Evolutionary conservation across 495 filamentous ascomycete genomes (phyloP).

Genomic region (Pseudotulostoma volvatum): DNA sequence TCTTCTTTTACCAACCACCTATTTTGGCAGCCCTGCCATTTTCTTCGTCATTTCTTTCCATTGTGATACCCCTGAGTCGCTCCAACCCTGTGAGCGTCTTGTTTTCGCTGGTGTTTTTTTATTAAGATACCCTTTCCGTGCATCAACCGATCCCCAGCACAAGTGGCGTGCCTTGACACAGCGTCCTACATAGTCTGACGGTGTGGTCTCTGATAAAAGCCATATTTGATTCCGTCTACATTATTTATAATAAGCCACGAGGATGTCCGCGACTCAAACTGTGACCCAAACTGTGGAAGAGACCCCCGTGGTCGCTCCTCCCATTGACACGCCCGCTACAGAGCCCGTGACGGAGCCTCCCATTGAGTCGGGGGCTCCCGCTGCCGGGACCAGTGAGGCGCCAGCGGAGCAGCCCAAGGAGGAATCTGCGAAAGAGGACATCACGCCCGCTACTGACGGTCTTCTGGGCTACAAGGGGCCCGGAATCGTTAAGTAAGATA

Average conservation of each 20-base stretch:
- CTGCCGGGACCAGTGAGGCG: slow-evolving; percentile 27
- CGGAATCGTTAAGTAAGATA: slow-evolving; percentile 76
- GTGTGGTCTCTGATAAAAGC: slow-evolving; percentile 10
- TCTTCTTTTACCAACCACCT: slow-evolving; percentile 8
- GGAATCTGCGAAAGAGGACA: slow-evolving; percentile 31
- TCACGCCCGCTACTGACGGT: slow-evolving; percentile 47
- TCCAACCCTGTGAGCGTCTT: slow-evolving; percentile 4
- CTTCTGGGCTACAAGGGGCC: slow-evolving; percentile 73
- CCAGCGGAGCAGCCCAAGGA: slow-evolving; percentile 32
- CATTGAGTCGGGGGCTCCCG: slow-evolving; percentile 22
- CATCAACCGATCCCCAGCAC: too few relatives aligned
- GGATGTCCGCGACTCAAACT: slow-evolving; percentile 34
- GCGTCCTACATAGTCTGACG: slow-evolving; percentile 21
- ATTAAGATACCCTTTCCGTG: slow-evolving; percentile 15
- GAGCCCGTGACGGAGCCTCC: slow-evolving; percentile 22
- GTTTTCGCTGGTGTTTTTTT: slow-evolving; percentile 2
- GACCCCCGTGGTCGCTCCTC: slow-evolving; percentile 25
- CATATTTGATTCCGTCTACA: slow-evolving; percentile 7
- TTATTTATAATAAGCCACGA: slow-evolving; percentile 13
- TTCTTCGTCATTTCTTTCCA: slow-evolving; percentile 6
- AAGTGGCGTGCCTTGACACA: slow-evolving; percentile 33
- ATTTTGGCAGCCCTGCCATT: not conserved
- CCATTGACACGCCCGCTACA: slow-evolving; percentile 20
- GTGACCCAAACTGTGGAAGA: slow-evolving; percentile 32
- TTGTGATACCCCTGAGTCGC: slow-evolving; percentile 28